Evolutionary conservation across 2,329 filamentous ascomycete genomes (phyloP), one percentile per base, ranked within the genome.

Genomic region (Parascedosporium putredinis): DNA sequence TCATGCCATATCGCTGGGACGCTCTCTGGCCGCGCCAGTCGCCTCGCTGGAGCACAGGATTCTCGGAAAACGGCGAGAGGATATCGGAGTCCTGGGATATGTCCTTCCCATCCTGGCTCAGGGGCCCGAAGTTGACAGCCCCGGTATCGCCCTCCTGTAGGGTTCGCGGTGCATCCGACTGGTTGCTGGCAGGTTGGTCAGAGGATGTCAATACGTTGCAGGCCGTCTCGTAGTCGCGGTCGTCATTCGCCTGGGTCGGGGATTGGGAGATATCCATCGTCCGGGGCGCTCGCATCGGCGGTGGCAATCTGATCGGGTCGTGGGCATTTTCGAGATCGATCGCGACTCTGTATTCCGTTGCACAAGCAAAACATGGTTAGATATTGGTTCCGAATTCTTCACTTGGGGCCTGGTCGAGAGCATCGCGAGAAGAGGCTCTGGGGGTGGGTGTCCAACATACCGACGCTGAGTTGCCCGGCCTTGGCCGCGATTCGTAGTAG

Each of bases 171-270:
- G 45, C 56, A 27, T 67, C 64, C 20, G 38, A 42, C 20, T 24
- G 38, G 29, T 63, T 59, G 29, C 57, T 57, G 66, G 50, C 53
- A 64, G 29, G 52, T 63, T 8, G 60, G 45, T 24, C 60, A 46
- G 55, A 52, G 34, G 58, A 58, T 34, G 56, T 56, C 20, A 52
- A 12, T 2, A n/a, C 24, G 36, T 43, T 29, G 52, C 55, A 64
- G 53, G 61, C 73, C 67, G 55, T 68, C 63, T 72, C 70, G 55
- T 81, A 81, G 60, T 78, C 77, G 33, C 76, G 72, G 44, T 68
- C 75, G 42, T 73, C 69, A 55, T 81, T 81, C 51, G 70, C 65
- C 60, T 81, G 77, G 1, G 77, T 81, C 1, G 73, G 72, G 8
- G 75, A 53, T 12, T 54, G 47, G 18, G 52, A 54, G 20, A 46